A percentile compares a stretch with the other conserved stretches of the same genome.
Conservation (phyloP, 371 early-diverging fungal genomes). For the Mucor velutinosus region DNA sequence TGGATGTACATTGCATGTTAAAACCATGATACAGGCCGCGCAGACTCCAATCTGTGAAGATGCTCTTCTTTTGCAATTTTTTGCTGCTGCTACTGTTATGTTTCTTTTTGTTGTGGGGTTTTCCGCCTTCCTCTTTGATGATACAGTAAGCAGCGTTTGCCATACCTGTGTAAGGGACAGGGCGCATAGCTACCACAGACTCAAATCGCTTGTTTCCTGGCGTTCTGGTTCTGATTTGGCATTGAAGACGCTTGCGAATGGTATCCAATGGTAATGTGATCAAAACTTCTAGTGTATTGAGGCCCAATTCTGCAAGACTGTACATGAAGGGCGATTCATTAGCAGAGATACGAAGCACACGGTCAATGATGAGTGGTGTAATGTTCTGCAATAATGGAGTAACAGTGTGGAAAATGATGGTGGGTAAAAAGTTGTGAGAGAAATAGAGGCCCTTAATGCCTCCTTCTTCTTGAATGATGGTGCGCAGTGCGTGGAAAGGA, state of each 20-base stretch:
- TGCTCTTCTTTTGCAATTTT: slow-evolving; percentile 18
- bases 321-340: slow-evolving; percentile 69
- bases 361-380: slow-evolving; percentile 73
- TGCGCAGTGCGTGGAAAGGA: slow-evolving; percentile 70
- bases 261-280: slow-evolving; percentile 90
- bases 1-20: slow-evolving; percentile 67
- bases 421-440: slow-evolving; percentile 70
- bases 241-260: slow-evolving; percentile 81
- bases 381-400: slow-evolving; percentile 73
- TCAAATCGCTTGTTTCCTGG: slow-evolving; percentile 67
- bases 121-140: slow-evolving; percentile 83
- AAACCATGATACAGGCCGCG: slow-evolving; percentile 82
- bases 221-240: slow-evolving; percentile 66
- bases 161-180: slow-evolving; percentile 86
- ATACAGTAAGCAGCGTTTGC: slow-evolving; percentile 78
- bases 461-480: slow-evolving; percentile 82
- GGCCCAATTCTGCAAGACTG: slow-evolving; percentile 66
- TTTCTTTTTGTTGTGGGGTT: slow-evolving; percentile 23
- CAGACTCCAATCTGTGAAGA: slow-evolving; percentile 58
- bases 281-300: slow-evolving; percentile 72
- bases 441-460: slow-evolving; percentile 73
- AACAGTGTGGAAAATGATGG: slow-evolving; percentile 75
- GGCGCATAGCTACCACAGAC: slow-evolving; percentile 74
- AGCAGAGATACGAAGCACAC: slow-evolving; percentile 66
- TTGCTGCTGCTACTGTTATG: neutral